Base-by-base conservation (phyloP, 148 eudicot genomes). In the Beta vulgaris region DNA sequence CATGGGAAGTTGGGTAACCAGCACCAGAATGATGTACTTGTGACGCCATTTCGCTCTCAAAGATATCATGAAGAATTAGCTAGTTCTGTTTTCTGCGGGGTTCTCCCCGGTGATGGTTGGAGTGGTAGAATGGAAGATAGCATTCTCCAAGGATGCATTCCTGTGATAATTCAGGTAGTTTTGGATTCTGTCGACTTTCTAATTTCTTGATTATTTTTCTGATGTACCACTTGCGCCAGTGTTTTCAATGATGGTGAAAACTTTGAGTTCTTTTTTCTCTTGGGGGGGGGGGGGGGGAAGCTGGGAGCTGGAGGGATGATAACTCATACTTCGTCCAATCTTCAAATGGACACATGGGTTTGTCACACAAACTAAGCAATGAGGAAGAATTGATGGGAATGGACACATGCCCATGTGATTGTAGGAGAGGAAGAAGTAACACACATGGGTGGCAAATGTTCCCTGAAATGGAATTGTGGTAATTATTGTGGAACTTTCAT, bases 81-180 rank as follows among this genome's bases (percentile, higher is more conserved):
- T 25, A 88, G 81, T 80, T 92, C 98, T 25, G 69, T 87, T 72
- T 95, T 95, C 77, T 95, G 98, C 80, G 98, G 98, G 51, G 98
- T 89, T 64, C 78, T 95, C 79, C 98, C 98, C 25, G 98, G 98
- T 70, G 98, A 92, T 80, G 98, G 98, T 53, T 95, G 98, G 98
- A 95, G 98, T 72, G 98, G 98, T 79, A 88, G 98, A 76, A 92
- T 95, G 96, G 98, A 92, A 82, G 98, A 95, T 79, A 92, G 98
- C 74, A 87, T 95, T 63, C 86, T 89, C 74, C 98, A 95, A 71
- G 98, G 98, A 43, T 95, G 98, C 84, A 87, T 95, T 73, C 98
- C 98, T 75, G 98, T 92, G 43, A 82, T 95, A 61, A 88, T 95
- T 84, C 97, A 95, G 98, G 98, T 95, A 54, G 61, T 75, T 43